phyloP scores from a whole-genome alignment of 2,329 filamentous ascomycete genomes.

The Colletotrichum salicis region DNA sequence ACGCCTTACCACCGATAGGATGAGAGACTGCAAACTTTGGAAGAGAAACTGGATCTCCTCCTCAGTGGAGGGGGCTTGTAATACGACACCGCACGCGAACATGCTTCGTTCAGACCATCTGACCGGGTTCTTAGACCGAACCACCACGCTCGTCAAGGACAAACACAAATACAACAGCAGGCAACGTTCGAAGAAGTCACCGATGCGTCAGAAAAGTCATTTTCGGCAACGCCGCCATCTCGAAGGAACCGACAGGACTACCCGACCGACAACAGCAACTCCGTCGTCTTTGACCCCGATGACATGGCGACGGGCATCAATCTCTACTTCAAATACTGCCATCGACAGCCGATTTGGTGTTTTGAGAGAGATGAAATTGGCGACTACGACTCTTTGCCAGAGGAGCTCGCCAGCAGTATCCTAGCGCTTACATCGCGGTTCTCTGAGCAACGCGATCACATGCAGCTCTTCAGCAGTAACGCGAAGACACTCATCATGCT shows the following conservation, averaged over 20 bases:
- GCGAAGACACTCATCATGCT: conserved; percentile 58
- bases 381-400: conserved; percentile 47
- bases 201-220: conserved; percentile 47
- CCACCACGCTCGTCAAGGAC: conserved; percentile 41
- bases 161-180: conserved; percentile 1
- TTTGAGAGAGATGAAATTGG: conserved; percentile 55
- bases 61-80: conserved; percentile 53
- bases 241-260: conserved; percentile 38
- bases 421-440: conserved; percentile 53
- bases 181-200: conserved; percentile 44
- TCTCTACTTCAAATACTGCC: conserved; percentile 56
- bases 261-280: conserved; percentile 37
- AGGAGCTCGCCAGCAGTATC: conserved; percentile 55
- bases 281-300: conserved; percentile 43
- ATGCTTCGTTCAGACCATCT: conserved; percentile 39
- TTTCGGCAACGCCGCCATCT: conserved; percentile 44
- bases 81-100: conserved; percentile 32
- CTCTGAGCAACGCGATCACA: conserved; percentile 46
- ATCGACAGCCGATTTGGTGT: conserved; percentile 57
- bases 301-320: conserved; percentile 49
- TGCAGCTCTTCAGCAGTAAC: conserved; percentile 49
- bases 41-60: conserved; percentile 63
- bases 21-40: conserved; percentile 60
- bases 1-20: conserved; percentile 47
- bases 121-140: conserved; percentile 45